phyloP scores from a whole-genome alignment of 257 asterid species.

The Perilla frutescens region DNA sequence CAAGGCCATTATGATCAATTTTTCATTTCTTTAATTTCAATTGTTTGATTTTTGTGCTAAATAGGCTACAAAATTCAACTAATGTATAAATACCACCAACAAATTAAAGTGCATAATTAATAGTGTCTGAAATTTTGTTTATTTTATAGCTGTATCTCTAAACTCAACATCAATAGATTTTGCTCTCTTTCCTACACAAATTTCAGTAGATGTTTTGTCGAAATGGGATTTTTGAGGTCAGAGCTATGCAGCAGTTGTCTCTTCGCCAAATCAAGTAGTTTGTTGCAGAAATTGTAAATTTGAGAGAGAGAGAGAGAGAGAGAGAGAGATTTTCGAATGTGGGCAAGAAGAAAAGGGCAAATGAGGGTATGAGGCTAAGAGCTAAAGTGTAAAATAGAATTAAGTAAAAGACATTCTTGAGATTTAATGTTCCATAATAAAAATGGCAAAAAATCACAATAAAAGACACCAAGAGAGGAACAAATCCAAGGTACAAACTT shows the following conservation, averaged over 20 bases:
- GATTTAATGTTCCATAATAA: slow-evolving; percentile 49
- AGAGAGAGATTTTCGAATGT: slow-evolving; percentile 27
- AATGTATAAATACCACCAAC: no score
- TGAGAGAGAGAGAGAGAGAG: slow-evolving; percentile 5
- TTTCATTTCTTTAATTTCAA: no score
- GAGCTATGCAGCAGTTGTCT: slow-evolving; percentile 35
- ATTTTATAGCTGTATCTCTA: not conserved
- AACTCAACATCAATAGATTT: not conserved
- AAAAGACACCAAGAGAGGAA: slow-evolving; percentile 59
- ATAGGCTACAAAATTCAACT: no score
- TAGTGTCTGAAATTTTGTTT: not conserved
- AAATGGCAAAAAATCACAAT: slow-evolving; percentile 45
- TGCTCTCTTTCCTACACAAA: not conserved
- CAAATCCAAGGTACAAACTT: slow-evolving; percentile 71
- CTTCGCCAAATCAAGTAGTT: slow-evolving; percentile 33
- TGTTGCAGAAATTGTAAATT: slow-evolving; percentile 23
- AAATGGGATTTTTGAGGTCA: slow-evolving; percentile 26
- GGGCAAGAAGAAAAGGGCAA: slow-evolving; percentile 45
- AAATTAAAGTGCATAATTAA: not conserved
- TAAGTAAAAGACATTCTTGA: slow-evolving; percentile 52
- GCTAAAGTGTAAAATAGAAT: slow-evolving; percentile 47
- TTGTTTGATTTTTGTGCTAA: no score
- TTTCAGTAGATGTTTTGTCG: slow-evolving; percentile 15
- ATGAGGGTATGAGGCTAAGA: slow-evolving; percentile 42
- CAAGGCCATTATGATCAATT: no score